These are phyloP conservation scores for Pichia nanzhaoensis DNA, from an alignment of 805 yeast genomes.

Conservation along the genomic window DNA sequence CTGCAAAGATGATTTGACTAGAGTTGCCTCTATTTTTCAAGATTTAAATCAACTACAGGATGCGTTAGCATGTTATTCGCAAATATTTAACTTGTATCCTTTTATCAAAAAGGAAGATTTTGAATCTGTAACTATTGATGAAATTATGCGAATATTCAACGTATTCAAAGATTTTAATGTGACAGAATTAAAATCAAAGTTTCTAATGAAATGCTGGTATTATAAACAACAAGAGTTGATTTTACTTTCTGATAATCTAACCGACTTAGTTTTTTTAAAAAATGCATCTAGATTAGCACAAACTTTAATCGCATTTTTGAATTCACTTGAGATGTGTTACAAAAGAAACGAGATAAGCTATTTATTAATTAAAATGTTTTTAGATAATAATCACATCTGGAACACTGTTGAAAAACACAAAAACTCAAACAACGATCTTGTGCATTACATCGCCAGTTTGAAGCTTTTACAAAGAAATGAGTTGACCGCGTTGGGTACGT, in stretches of 20 bases:
- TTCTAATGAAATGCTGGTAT: conserved; percentile 19
- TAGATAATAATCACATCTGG: conserved; percentile 18
- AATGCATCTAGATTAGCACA: conserved; percentile 27
- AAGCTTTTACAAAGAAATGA: conserved; percentile 41
- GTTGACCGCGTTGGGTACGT: conserved; percentile 30
- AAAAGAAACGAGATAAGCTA: conserved; percentile 37
- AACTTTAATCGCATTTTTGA: conserved; percentile 21
- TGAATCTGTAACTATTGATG: conserved; percentile 11
- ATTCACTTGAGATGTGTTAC: conserved; percentile 20
- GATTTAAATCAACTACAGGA: conserved; percentile 56
- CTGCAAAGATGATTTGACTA: conserved; percentile 24
- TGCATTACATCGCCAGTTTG: conserved; percentile 38
- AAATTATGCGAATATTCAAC: conserved; percentile 7
- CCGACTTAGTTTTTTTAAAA: conserved; percentile 26
- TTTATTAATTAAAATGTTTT: conserved; percentile 37
- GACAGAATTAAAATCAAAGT: conserved; percentile 9
- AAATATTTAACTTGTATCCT: conserved; percentile 29
- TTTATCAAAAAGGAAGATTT: conserved; percentile 14
- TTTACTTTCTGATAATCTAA: conserved; percentile 14
- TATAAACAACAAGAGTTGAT: conserved; percentile 19
- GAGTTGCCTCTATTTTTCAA: conserved; percentile 33
- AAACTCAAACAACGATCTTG: conserved; percentile 13
- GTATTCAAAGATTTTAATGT: conserved; percentile 10
- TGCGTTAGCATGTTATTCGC: conserved; percentile 46
- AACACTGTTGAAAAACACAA: conserved; percentile 19